These are phyloP conservation scores for Herpetospermum pedunculosum DNA, from an alignment of 306 rosid genomes.

Conservation along the genomic window DNA sequence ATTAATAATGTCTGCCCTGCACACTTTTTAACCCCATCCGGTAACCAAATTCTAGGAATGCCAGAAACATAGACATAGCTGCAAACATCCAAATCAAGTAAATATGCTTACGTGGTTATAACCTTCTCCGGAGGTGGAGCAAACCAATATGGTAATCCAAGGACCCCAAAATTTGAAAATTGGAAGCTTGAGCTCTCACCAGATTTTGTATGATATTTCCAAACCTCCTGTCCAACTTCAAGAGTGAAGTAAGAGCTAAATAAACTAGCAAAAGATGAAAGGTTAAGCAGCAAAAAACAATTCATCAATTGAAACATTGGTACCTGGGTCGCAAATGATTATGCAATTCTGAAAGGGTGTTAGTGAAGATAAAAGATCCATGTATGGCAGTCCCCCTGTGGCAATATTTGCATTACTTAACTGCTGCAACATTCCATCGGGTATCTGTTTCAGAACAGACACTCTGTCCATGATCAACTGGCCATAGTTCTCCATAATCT, in stretches of 20 bases:
- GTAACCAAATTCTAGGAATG: background rate
- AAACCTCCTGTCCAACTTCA: constrained; percentile 74
- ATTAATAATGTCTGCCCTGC: background rate
- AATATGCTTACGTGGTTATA: constrained; percentile 41
- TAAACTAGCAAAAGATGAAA: constrained; percentile 11
- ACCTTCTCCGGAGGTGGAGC: constrained; percentile 40
- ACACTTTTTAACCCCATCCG: background rate
- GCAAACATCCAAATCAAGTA: constrained; percentile 11
- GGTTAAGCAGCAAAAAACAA: background rate
- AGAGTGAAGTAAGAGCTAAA: constrained; percentile 17
- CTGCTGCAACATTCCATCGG: constrained; percentile 35
- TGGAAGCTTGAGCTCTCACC: constrained; percentile 35
- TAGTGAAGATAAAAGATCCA: constrained; percentile 55
- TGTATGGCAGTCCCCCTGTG: constrained; percentile 34
- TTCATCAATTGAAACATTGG: constrained; percentile 6
- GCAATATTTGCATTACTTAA: constrained; percentile 21
- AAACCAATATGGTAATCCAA: constrained; percentile 88
- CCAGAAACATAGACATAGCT: background rate
- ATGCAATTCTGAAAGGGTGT: constrained; percentile 43
- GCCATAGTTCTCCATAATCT: constrained; percentile 46
- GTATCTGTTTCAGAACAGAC: constrained; percentile 43
- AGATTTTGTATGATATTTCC: constrained; percentile 46
- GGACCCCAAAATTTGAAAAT: constrained; percentile 66
- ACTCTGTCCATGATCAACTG: constrained; percentile 37
- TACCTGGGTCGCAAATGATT: constrained; percentile 68